Evolutionary conservation across 129 eudicot genomes (phyloP).

Genomic region (Arctium lappa): DNA sequence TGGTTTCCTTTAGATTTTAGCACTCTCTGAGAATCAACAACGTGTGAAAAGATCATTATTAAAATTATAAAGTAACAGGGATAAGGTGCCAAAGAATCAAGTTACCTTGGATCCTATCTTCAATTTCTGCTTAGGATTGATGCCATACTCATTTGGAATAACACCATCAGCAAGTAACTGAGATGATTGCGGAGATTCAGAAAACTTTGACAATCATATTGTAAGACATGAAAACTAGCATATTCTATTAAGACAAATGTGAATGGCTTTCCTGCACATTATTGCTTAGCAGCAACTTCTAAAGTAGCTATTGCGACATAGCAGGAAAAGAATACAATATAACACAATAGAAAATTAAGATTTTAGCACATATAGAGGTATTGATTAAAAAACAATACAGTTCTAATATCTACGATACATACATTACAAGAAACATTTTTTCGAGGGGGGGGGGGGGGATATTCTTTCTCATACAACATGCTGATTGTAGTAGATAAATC

Average conservation of each 20-base stretch:
- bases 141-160: constrained; percentile 95
- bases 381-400: background rate
- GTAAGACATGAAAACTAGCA: background rate
- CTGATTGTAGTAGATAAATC: background rate
- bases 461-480: background rate
- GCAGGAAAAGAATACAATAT: background rate
- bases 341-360: background rate
- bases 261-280: background rate
- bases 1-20: background rate
- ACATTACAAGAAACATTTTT: background rate
- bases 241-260: background rate
- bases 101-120: constrained; percentile 96
- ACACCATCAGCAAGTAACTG: constrained; percentile 99
- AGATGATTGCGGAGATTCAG: constrained; percentile 20
- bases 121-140: constrained; percentile 86
- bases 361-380: background rate
- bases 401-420: background rate
- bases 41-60: background rate
- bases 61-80: background rate
- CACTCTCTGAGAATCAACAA: background rate
- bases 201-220: background rate
- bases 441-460: background rate
- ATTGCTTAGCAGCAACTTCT: background rate
- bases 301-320: background rate
- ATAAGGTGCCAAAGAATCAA: background rate